These are phyloP conservation scores for Cyberlindnera veronae DNA, from an alignment of 805 yeast genomes.

Conservation along the genomic window DNA sequence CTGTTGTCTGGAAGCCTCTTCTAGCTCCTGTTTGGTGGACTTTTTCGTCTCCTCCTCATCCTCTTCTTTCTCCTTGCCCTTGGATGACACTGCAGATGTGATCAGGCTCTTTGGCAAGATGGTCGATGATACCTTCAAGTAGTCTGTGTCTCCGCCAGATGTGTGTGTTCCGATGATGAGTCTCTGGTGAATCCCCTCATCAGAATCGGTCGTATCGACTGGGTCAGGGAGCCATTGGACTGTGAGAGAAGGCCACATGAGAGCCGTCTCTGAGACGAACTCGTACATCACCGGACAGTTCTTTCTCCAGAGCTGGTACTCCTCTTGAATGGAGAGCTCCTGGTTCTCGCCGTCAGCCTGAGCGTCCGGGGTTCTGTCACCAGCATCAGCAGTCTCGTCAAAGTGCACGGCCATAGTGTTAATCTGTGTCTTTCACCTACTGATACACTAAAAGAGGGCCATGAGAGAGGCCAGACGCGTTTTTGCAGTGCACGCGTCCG, in stretches of 20 bases:
- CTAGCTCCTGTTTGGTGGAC: conserved; percentile 8
- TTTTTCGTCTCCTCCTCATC: conserved; percentile 20
- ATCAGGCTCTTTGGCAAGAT: conserved; percentile 48
- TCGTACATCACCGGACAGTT: conserved; percentile 82
- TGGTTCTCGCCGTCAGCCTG: conserved; percentile 25
- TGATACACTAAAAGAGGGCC: neutral
- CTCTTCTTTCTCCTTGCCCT: conserved; percentile 23
- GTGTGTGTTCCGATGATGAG: conserved; percentile 72
- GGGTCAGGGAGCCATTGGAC: conserved; percentile 68
- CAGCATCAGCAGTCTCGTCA: conserved; percentile 6
- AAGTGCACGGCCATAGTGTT: conserved; percentile 7
- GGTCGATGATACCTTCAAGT: conserved; percentile 61
- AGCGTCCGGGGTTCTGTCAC: conserved; percentile 3
- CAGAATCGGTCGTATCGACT: conserved; percentile 17
- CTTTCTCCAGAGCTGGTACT: conserved; percentile 76
- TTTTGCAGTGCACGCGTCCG: neutral
- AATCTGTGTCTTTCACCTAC: neutral
- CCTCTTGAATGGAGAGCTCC: conserved; percentile 41
- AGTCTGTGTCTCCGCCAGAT: conserved; percentile 63
- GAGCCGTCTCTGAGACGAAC: conserved; percentile 73
- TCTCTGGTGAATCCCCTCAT: conserved; percentile 41
- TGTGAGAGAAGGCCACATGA: conserved; percentile 80
- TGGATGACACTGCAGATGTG: conserved; percentile 15
- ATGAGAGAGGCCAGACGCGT: neutral
- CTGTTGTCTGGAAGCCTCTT: conserved; percentile 20